These are phyloP conservation scores for Penicillium oxalicum DNA, from an alignment of 2,329 filamentous ascomycete species.

Conservation along the genomic window DNA sequence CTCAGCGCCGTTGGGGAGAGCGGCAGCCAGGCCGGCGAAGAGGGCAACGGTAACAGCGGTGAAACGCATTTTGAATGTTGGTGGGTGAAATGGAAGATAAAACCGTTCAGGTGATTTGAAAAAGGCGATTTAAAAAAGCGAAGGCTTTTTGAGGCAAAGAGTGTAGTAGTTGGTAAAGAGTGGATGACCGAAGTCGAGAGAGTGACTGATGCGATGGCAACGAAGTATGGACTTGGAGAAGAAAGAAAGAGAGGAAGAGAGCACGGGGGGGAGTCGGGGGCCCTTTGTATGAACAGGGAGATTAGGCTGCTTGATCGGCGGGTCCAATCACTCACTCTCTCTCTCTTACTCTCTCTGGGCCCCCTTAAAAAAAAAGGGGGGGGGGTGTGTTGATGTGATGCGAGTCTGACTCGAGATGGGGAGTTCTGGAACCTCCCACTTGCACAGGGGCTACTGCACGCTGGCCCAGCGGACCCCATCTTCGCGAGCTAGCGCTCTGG, in stretches of 20 bases:
- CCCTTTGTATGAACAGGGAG: conserved; percentile 38
- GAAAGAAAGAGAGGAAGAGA: conserved; percentile 22
- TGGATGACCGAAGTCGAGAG: conserved; percentile 42
- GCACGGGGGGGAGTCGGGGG: conserved; percentile 21
- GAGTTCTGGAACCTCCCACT: conserved; percentile 2
- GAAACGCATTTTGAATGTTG: conserved; percentile 42
- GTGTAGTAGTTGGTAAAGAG: conserved; percentile 31
- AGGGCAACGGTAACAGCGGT: conserved; percentile 36
- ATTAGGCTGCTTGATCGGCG: conserved; percentile 32
- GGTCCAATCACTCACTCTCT: conserved; percentile 19
- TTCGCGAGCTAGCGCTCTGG: not conserved
- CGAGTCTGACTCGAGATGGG: conserved; percentile 3
- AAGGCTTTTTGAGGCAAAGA: conserved; percentile 16
- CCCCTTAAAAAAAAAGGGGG: conserved; percentile 14
- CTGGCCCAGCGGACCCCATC: not conserved
- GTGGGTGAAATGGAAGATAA: conserved; percentile 16
- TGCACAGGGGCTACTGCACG: not conserved
- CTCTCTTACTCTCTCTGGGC: not conserved
- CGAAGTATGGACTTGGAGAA: conserved; percentile 29
- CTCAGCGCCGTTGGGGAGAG: conserved; percentile 29
- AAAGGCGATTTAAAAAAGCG: conserved; percentile 24
- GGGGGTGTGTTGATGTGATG: conserved; percentile 1
- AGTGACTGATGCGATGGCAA: conserved; percentile 29
- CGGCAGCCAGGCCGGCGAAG: conserved; percentile 38
- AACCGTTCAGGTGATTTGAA: conserved; percentile 30